Base-by-base conservation (phyloP, 2,329 filamentous ascomycete species). In the Colletotrichum shisoi region DNA sequence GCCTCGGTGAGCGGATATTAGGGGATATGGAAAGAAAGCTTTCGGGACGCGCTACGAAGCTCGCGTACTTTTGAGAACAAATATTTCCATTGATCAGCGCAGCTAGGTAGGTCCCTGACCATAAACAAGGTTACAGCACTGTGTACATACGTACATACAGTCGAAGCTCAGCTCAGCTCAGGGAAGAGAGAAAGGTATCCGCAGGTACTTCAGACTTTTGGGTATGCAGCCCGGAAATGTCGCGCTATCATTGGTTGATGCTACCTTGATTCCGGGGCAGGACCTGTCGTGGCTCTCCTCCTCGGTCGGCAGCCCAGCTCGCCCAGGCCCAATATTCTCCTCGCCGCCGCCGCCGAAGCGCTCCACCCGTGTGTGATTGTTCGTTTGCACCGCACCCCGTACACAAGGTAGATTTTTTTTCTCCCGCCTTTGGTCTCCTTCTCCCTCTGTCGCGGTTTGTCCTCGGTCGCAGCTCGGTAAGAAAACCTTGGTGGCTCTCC, bases 291-390 rank as follows among this genome's bases (percentile, higher is more conserved):
- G 11, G 53, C 53, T 44, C 53, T 44, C 39, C 53, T 42, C 37
- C 54, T 46, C 27, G 54, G 54, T 44, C 42, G n/a, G 42, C 42
- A 27, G 24, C 54, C 27, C 27, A 57, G 19, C 56, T 46, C 42
- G n/a, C 19, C 27, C 19, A 46, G 42, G 31, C 31, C 44, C 42
- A 46, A n/a, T 19, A 6, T 45, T 46, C 42, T 46, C 42, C 42
- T 57, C 52, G 19, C n/a, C 45, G 4, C 7, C 45, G 53, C 27
- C 39, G 24, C 53, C 40, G 53, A 40, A 53, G 13, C 60, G 46
- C 57, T 68, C 44, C 51, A 53, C 31, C 48, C 11, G 46, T 53
- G 46, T 45, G 31, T 34, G 31, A 8, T 34, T 34, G 31, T 34
- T 34, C 7, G 31, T 31, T 31, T 8, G 27, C 27, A 31, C 27